Evolutionary conservation across 768 basidiomycete species (phyloP).

Genomic region (Lyophyllum atratum): DNA sequence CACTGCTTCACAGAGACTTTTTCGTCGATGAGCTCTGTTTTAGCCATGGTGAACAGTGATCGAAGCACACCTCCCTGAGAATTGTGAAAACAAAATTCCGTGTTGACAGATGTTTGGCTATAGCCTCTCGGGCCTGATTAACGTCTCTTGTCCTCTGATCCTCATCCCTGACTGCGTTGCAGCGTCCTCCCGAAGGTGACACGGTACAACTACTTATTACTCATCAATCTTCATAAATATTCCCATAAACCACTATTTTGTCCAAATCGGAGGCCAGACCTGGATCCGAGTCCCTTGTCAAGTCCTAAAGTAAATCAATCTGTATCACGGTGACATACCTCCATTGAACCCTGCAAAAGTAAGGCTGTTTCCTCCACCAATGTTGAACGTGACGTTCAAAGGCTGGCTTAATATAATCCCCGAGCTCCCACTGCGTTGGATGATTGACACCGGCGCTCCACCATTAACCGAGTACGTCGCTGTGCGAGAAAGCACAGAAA

Average conservation of each 20-base stretch:
- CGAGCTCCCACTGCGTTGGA: slow-evolving; percentile 21
- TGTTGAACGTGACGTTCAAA: slow-evolving; percentile 27
- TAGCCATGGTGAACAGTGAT: slow-evolving; percentile 35
- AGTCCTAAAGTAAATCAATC: neutral
- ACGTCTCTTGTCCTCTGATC: neutral
- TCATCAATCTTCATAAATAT: slow-evolving; percentile 21
- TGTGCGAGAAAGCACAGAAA: slow-evolving; percentile 26
- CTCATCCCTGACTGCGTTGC: too few species aligned
- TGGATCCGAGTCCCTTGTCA: slow-evolving; percentile 12
- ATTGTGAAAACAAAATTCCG: slow-evolving; percentile 13
- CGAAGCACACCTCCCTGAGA: neutral
- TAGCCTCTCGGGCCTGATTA: neutral
- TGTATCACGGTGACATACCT: slow-evolving; percentile 13
- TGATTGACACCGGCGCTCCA: slow-evolving; percentile 21
- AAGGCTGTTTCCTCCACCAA: slow-evolving; percentile 21
- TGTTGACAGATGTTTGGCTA: slow-evolving; percentile 20
- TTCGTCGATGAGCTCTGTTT: slow-evolving; percentile 62
- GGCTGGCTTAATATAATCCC: slow-evolving; percentile 28
- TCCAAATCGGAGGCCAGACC: slow-evolving; percentile 23
- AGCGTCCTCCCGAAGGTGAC: neutral
- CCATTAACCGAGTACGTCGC: slow-evolving; percentile 27
- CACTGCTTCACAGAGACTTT: slow-evolving; percentile 75
- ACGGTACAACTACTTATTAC: neutral
- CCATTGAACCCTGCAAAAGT: slow-evolving; percentile 24
- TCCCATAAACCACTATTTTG: slow-evolving; percentile 25